Percentiles rank a stretch among this genome's conserved stretches.
Conservation (phyloP, 1,139 yeast species). For the Blastobotrys niveus region DNA sequence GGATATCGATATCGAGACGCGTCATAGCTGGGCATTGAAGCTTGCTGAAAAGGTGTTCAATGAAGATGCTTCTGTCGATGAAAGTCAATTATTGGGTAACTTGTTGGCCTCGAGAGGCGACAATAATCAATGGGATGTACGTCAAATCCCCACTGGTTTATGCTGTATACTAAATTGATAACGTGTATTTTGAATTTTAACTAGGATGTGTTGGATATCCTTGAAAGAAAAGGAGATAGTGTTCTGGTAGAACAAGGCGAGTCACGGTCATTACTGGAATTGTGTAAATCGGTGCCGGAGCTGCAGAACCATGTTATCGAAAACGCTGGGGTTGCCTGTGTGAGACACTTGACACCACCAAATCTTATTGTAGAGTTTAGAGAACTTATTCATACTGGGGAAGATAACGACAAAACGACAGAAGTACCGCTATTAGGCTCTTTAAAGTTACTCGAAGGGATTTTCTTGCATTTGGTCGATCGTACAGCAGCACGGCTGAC, state of each 20-base stretch:
- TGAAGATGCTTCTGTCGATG: conserved; percentile 4
- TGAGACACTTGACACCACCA: background rate
- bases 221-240: conserved; percentile 3
- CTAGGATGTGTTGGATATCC: conserved; percentile 7
- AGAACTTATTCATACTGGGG: conserved; percentile 1
- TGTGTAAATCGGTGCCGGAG: conserved; percentile 11
- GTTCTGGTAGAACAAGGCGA: background rate
- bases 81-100: conserved; percentile 10
- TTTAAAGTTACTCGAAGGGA: no score
- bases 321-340: background rate
- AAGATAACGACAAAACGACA: no score
- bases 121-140: conserved; percentile 11
- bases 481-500: no score
- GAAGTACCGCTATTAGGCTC: no score
- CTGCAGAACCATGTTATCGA: conserved; percentile 4
- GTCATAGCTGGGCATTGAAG: conserved; percentile 11
- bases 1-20: conserved; percentile 5
- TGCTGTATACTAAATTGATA: background rate
- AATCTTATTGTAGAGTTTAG: conserved; percentile 7
- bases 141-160: background rate
- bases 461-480: no score
- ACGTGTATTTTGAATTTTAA: background rate
- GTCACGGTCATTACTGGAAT: background rate
- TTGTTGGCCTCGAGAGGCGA: conserved; percentile 10
- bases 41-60: conserved; percentile 6